Evolutionary conservation across 768 basidiomycete species (phyloP).

Genomic region (Dioszegia hungarica): DNA sequence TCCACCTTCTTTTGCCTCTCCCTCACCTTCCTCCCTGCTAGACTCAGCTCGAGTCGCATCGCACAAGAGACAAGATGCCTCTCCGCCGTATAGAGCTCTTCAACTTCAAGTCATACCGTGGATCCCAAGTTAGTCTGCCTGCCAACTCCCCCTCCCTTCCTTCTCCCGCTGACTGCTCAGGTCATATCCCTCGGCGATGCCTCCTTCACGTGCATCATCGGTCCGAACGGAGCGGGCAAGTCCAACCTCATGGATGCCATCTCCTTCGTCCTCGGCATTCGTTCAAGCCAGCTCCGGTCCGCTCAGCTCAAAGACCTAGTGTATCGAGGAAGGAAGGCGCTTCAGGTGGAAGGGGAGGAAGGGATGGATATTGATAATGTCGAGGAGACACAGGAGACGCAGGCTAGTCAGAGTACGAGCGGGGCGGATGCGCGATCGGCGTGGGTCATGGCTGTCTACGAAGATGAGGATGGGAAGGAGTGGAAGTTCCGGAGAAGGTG

Average conservation of each 20-base stretch:
- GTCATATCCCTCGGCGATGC: constrained; percentile 51
- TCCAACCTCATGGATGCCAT: constrained; percentile 99
- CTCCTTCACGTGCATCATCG: constrained; percentile 89
- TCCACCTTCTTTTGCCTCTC: not conserved
- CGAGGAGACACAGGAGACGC: constrained; percentile 49
- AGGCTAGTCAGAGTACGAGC: constrained; percentile 49
- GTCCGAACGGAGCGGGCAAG: constrained; percentile 98
- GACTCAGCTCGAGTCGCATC: no score
- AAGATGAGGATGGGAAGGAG: constrained; percentile 70
- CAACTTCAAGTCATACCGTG: constrained; percentile 96
- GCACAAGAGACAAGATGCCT: constrained; percentile 44
- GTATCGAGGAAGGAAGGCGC: constrained; percentile 69
- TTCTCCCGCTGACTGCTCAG: constrained; percentile 43
- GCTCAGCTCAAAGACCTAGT: constrained; percentile 93
- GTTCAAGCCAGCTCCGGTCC: constrained; percentile 85
- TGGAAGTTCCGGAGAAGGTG: constrained; percentile 90
- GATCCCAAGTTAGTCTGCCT: constrained; percentile 42
- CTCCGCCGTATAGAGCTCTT: constrained; percentile 65
- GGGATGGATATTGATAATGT: constrained; percentile 44
- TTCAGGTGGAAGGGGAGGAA: constrained; percentile 35
- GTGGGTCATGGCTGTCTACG: constrained; percentile 89
- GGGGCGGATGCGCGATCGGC: constrained; percentile 82
- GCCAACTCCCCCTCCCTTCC: not conserved
- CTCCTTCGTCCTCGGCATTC: constrained; percentile 95
- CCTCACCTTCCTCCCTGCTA: no score